Base-by-base conservation (phyloP, 2,329 filamentous ascomycete species). In the Neonectria punicea region DNA sequence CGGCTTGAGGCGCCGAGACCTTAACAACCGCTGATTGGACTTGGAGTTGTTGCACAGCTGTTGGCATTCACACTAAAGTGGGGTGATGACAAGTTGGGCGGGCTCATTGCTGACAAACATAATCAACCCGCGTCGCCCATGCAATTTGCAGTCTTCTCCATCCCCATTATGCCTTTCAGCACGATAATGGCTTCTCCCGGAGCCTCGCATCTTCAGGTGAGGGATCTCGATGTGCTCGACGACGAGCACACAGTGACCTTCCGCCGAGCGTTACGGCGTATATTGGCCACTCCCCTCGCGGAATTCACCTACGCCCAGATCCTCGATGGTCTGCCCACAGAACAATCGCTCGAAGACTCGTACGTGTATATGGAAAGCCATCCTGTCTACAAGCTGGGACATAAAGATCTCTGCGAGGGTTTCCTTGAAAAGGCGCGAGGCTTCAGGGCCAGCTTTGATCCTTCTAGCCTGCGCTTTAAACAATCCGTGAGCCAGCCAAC, bases 361-460 rank as follows among this genome's bases (percentile, higher is more conserved):
- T 50, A 50, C 25, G 28, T 18, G 5, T 39, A 36, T 39, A 41
- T 53, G 32, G 30, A 39, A 8, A 32, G 34, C 22, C 50, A 53
- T 14, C 50, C 50, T 36, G 34, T 39, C 6, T 39, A 36, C 20
- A 30, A 53, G 14, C 13, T 53, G 5, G 50, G 34, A 39, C 50
- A 53, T n/a, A 39, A 18, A 11, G n/a, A 56, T 18, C 41, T 57
- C 18, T 36, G 54, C 5, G 25, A 30, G n/a, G 41, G 41, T 5
- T 57, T 22, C 14, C n/a, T 54, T 6, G 47, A 63, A 28, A 63
- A 53, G 30, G 54, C 60, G 28, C 46, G 47, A 11, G 30, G 54
- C 10, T 53, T 53, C 32, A 57, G 39, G 14, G 28, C 32, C 13
- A 28, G 14, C 4, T 53, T 63, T 41, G 20, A 58, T 22, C 36